Evolutionary conservation across 805 yeast genomes (phyloP).

Genomic region (Teunomyces lycoperdinae): DNA sequence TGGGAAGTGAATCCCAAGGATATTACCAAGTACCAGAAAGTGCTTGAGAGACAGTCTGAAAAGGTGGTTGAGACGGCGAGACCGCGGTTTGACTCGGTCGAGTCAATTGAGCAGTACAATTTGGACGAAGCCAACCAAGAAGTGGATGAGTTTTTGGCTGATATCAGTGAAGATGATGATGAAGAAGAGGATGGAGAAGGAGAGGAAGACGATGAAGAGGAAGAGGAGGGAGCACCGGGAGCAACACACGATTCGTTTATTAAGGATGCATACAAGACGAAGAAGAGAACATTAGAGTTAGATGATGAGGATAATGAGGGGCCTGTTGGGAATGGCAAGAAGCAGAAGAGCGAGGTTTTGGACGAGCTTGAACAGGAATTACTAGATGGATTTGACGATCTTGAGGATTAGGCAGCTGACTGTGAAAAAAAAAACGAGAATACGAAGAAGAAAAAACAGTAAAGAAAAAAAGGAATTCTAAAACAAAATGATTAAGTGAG

Average conservation of each 20-base stretch:
- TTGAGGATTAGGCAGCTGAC: conserved; percentile 25
- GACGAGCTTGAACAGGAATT: conserved; percentile 51
- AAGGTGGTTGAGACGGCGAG: conserved; percentile 19
- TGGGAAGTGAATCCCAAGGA: conserved; percentile 46
- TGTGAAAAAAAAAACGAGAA: neutral
- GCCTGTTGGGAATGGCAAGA: conserved; percentile 5
- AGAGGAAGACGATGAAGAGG: conserved; percentile 16
- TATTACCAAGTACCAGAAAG: conserved; percentile 38
- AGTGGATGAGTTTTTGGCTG: conserved; percentile 49
- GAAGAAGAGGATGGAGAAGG: conserved; percentile 14
- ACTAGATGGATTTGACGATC: conserved; percentile 51
- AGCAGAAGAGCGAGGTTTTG: conserved; percentile 17
- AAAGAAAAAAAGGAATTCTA: neutral
- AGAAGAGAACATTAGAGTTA: neutral
- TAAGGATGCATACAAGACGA: conserved; percentile 9
- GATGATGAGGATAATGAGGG: conserved; percentile 4
- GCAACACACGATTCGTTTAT: conserved; percentile 9
- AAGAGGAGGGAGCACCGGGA: conserved; percentile 6
- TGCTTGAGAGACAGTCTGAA: conserved; percentile 21
- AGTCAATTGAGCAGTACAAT: conserved; percentile 35
- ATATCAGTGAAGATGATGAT: conserved; percentile 30
- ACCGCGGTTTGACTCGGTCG: conserved; percentile 32
- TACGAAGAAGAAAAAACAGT: neutral
- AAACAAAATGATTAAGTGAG: neutral
- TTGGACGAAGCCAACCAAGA: conserved; percentile 43